These are phyloP conservation scores for Rubroboletus satanas DNA, from an alignment of 768 basidiomycete species.

Conservation along the genomic window DNA sequence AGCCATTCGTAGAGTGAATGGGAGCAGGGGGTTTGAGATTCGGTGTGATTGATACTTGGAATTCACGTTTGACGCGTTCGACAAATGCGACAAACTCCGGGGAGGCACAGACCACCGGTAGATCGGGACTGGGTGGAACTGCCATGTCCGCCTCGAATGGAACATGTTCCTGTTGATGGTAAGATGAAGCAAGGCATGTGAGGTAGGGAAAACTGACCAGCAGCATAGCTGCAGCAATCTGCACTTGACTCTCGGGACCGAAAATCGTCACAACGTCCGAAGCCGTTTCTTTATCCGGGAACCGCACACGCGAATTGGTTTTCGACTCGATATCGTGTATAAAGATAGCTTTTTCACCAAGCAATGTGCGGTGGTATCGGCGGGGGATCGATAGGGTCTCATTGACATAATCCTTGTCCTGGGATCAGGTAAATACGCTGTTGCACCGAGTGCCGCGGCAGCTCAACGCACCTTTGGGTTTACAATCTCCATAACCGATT, in stretches of 20 bases:
- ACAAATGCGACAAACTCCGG: slow-evolving; percentile 84
- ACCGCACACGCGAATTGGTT: slow-evolving; percentile 89
- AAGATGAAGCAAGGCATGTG: neutral
- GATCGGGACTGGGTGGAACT: slow-evolving; percentile 78
- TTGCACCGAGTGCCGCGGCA: neutral
- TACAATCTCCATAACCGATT: slow-evolving; percentile 96
- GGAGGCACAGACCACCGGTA: slow-evolving; percentile 69
- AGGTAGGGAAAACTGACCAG: slow-evolving; percentile 50
- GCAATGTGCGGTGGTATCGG: slow-evolving; percentile 88
- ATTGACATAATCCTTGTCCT: slow-evolving; percentile 97
- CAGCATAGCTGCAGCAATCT: slow-evolving; percentile 94
- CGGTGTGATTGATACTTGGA: slow-evolving; percentile 86
- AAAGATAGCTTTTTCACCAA: slow-evolving; percentile 96
- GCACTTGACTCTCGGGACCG: slow-evolving; percentile 94
- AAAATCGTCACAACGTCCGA: slow-evolving; percentile 95
- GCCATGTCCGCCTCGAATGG: slow-evolving; percentile 95
- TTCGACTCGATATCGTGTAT: slow-evolving; percentile 96
- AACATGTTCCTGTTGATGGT: slow-evolving; percentile 75
- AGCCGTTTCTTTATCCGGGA: slow-evolving; percentile 92
- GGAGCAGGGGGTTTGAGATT: slow-evolving; percentile 55
- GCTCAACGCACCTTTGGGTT: slow-evolving; percentile 75
- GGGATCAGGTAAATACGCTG: neutral
- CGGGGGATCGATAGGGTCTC: slow-evolving; percentile 93
- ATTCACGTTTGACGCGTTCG: slow-evolving; percentile 89
- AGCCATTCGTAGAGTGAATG: slow-evolving; percentile 42